Conservation (phyloP, 352 stramenopile species). For the Phytophthora constricta region DNA sequence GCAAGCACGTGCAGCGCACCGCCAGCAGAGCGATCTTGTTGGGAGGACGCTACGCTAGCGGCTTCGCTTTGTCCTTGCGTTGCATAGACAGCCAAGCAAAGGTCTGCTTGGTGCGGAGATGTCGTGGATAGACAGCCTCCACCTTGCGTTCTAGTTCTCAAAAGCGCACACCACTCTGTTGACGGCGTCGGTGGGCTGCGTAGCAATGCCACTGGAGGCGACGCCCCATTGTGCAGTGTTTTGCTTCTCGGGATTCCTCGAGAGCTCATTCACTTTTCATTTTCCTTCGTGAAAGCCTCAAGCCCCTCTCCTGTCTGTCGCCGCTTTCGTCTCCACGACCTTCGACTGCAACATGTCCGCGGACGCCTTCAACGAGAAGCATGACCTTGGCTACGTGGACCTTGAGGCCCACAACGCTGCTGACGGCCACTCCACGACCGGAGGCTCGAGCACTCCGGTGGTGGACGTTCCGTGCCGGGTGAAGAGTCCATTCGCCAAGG, state of each 20-base stretch:
- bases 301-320: background rate
- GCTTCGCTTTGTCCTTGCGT: constrained; percentile 18
- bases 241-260: background rate
- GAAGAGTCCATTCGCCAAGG: constrained; percentile 44
- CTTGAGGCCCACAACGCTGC: constrained; percentile 15
- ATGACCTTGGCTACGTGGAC: constrained; percentile 27
- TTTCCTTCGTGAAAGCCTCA: constrained; percentile 14
- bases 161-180: constrained; percentile 2
- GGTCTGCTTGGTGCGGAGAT: constrained; percentile 19
- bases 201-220: constrained; percentile 19
- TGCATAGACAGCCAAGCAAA: constrained; percentile 26
- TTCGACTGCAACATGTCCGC: constrained; percentile 21
- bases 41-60: constrained; percentile 11
- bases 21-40: constrained; percentile 12
- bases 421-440: constrained; percentile 21
- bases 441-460: constrained; percentile 7
- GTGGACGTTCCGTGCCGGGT: constrained; percentile 20
- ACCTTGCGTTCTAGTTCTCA: constrained; percentile 15
- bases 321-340: background rate
- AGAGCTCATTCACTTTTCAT: constrained; percentile 23
- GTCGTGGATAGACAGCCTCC: constrained; percentile 9
- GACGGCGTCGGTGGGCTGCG: constrained; percentile 9
- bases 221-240: background rate
- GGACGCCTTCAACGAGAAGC: constrained; percentile 20
- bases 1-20: background rate